Base-by-base conservation (phyloP, 1,139 yeast genomes). In the Debaryomyces nepalensis region DNA sequence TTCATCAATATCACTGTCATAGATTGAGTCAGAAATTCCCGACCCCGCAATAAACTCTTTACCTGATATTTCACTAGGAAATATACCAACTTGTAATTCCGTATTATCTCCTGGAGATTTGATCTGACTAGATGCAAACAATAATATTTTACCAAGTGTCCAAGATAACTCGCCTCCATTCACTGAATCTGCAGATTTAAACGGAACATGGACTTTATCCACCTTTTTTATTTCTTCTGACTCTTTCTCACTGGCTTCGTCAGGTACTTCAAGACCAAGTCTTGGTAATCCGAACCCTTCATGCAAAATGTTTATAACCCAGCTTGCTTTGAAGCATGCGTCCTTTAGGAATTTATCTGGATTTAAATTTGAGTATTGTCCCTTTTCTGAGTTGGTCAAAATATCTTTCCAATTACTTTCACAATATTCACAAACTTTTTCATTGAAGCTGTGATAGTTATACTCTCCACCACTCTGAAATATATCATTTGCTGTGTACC, bases 401-500 rank as follows among this genome's bases (percentile, higher is more conserved):
- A 86, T 73, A 2, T 61, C 55, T 1, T 63, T 53, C 93, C 93
- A 87, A 39, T 79, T 77, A 49, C 79, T 75, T 53, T 79, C 85
- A 66, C 95, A 87, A 52, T 77, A 86, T 24, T 73, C 70, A 48
- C 77, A 75, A 3, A 84, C 86, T 42, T 78, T 76, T 33, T 72
- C 72, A 57, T 79, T 84, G 56, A 84, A 85, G 27, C 70, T 65
- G 42, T 76, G 71, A 55, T 77, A 85, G 52, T 82, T 83, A 55
- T 86, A 86, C 44, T 81, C 86, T 5, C 93, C 93, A 7, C 90
- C 90, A 63, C 87, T 75, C 42, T 83, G 80, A 56, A 86, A 86
- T 4, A 87, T 80, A 54, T 87, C 95, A 56, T 86, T 84, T 4
- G 93, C 90, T 1, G 93, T 85, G 55, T 87, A 87, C 93, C 93